Evolutionary conservation across 75 land plant genomes (phyloP).

Genomic region (Pinus albicaulis): DNA sequence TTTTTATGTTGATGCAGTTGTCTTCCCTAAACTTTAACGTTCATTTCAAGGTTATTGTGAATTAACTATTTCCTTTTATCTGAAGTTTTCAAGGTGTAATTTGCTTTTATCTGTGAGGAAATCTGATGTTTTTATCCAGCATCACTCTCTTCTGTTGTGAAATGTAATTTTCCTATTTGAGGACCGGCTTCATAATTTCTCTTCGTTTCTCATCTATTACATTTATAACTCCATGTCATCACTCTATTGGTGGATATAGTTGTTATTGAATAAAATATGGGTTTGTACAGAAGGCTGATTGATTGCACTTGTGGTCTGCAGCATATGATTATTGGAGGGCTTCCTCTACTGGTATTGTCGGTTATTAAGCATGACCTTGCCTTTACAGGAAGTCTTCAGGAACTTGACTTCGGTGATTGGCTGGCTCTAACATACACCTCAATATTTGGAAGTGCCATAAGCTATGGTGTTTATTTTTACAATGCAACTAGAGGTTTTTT

Average conservation of each 20-base stretch:
- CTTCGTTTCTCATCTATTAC: background rate
- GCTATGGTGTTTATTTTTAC: slow-evolving; percentile 97
- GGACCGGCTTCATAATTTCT: background rate
- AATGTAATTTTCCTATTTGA: background rate
- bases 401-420: slow-evolving; percentile 62
- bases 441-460: slow-evolving; percentile 95
- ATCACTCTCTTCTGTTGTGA: background rate
- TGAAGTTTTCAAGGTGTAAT: background rate
- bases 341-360: slow-evolving; percentile 69
- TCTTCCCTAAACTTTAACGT: background rate
- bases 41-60: no score
- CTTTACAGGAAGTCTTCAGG: slow-evolving; percentile 50
- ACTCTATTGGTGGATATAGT: slow-evolving; percentile 5
- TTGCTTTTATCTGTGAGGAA: background rate
- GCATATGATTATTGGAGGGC: slow-evolving; percentile 97
- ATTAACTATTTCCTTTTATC: no score
- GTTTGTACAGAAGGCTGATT: background rate
- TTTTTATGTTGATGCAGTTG: background rate
- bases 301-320: slow-evolving; percentile 23
- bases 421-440: slow-evolving; percentile 84
- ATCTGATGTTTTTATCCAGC: background rate
- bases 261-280: background rate
- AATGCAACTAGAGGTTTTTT: slow-evolving; percentile 89
- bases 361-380: slow-evolving; percentile 80
- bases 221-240: background rate